phyloP scores from a whole-genome alignment of 768 basidiomycete species.

The Phaffia australis region DNA sequence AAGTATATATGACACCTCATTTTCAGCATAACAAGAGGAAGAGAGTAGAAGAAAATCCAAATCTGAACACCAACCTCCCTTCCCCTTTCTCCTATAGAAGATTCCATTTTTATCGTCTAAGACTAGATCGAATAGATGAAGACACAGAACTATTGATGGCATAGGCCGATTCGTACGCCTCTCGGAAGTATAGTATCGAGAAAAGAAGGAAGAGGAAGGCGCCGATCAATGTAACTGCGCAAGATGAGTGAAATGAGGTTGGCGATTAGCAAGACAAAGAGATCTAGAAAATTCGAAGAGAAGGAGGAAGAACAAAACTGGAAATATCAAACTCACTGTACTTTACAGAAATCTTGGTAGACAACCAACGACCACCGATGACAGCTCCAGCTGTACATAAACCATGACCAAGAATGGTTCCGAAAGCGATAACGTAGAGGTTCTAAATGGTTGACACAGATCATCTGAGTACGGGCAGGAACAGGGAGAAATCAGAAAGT shows the following conservation, averaged over 20 bases:
- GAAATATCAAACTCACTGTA: conserved; percentile 51
- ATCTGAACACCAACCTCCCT: no score
- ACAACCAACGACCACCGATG: conserved; percentile 81
- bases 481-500: not conserved
- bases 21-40: no score
- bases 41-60: no score
- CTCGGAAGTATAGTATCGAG: conserved; percentile 63
- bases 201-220: conserved; percentile 72
- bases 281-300: not conserved
- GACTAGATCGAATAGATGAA: no score
- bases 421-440: conserved; percentile 77
- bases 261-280: not conserved
- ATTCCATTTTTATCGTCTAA: no score
- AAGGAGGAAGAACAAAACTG: not conserved
- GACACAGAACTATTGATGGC: no score
- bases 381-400: conserved; percentile 82
- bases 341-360: conserved; percentile 89
- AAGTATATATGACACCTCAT: no score
- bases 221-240: conserved; percentile 69
- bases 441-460: conserved; percentile 48
- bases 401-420: conserved; percentile 79
- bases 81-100: no score
- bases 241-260: not conserved
- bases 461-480: not conserved
- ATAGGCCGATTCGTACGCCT: conserved; percentile 40